These are phyloP conservation scores for Neurospora sp. DNA, from an alignment of 495 filamentous ascomycete genomes.

Conservation along the genomic window DNA sequence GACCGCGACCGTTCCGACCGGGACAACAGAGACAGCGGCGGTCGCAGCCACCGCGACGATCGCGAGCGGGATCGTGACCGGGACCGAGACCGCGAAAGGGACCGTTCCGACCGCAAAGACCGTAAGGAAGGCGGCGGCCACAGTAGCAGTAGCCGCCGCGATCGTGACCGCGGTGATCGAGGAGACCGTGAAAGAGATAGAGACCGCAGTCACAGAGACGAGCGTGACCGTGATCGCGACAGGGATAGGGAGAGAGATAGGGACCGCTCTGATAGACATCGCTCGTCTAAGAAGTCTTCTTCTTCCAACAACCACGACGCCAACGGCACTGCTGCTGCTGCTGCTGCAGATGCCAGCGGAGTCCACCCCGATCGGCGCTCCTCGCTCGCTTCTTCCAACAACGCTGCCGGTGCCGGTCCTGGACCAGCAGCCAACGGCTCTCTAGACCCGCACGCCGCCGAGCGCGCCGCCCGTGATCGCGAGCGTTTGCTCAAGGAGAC, in stretches of 20 bases:
- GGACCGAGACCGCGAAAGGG: conserved; percentile 16
- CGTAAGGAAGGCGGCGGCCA: conserved; percentile 20
- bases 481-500: conserved; percentile 71
- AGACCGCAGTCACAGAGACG: conserved; percentile 35
- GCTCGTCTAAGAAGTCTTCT: conserved; percentile 13
- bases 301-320: conserved; percentile 33
- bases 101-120: conserved; percentile 16
- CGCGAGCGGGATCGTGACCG: conserved; percentile 36
- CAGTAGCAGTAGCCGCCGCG: conserved; percentile 25
- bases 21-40: conserved; percentile 34
- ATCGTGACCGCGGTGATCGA: conserved; percentile 36
- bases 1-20: conserved; percentile 37
- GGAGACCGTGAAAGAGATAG: conserved; percentile 35
- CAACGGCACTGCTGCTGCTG: conserved; percentile 7
- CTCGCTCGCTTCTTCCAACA: conserved; percentile 26
- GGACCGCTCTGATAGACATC: conserved; percentile 28
- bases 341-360: conserved; percentile 1
- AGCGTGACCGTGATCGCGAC: conserved; percentile 33
- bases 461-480: conserved; percentile 65
- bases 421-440: conserved; percentile 10
- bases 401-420: conserved; percentile 20
- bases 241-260: conserved; percentile 26
- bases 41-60: conserved; percentile 34
- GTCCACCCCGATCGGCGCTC: conserved; percentile 22
- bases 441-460: conserved; percentile 60